Conservation (phyloP, 768 basidiomycete species). For the Lyophyllum decastes region DNA sequence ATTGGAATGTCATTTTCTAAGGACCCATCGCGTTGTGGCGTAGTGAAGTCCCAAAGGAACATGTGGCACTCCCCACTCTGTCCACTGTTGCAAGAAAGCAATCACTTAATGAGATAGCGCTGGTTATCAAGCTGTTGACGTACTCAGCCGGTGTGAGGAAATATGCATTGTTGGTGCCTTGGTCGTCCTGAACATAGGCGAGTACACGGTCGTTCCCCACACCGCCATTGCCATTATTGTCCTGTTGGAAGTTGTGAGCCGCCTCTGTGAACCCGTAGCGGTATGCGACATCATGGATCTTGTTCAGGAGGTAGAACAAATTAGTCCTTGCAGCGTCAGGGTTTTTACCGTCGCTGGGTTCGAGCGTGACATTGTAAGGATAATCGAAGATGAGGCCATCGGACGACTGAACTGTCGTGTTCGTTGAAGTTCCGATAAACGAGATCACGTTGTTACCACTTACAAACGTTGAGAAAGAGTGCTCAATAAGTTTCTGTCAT, state of each 20-base stretch:
- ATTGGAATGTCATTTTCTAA: slow-evolving; percentile 59
- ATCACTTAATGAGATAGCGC: neutral
- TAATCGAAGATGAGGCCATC: neutral
- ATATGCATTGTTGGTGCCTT: slow-evolving; percentile 43
- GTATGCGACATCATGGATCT: slow-evolving; percentile 60
- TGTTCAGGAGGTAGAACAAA: slow-evolving; percentile 77
- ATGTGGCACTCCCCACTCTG: slow-evolving; percentile 13
- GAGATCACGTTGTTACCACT: neutral
- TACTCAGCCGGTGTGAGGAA: slow-evolving; percentile 44
- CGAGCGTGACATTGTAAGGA: neutral
- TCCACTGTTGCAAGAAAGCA: too few species aligned
- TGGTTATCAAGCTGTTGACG: slow-evolving; percentile 22
- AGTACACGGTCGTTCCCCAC: slow-evolving; percentile 49
- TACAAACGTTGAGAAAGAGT: neutral
- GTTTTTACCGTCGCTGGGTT: neutral
- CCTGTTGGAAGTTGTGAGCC: slow-evolving; percentile 47
- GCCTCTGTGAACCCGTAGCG: slow-evolving; percentile 54
- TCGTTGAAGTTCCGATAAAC: neutral
- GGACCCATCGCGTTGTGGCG: slow-evolving; percentile 62
- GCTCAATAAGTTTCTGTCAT: neutral
- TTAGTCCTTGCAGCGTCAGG: neutral
- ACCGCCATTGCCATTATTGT: slow-evolving; percentile 57
- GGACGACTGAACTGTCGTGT: too few species aligned
- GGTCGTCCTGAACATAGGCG: slow-evolving; percentile 51
- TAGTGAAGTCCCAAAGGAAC: slow-evolving; percentile 34